Base-by-base conservation (phyloP, 352 stramenopile species). In the Globisporangium sylvaticum region DNA sequence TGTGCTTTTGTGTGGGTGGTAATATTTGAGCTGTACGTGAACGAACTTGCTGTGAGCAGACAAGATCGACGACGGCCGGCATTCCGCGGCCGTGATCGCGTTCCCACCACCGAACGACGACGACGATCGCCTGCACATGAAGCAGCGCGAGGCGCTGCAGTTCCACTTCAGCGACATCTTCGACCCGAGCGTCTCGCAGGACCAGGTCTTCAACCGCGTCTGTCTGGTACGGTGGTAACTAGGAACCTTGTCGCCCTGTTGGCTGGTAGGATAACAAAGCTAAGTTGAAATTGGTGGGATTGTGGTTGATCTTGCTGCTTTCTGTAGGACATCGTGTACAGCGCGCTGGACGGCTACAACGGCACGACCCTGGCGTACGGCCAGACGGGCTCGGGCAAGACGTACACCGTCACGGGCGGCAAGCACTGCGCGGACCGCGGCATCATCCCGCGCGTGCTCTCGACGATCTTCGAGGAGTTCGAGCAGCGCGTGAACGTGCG, bases 361-460 rank as follows among this genome's bases (percentile, higher is more conserved):
- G 84, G 82, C 29, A 91, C 84, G 15, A 91, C 91, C 54, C 68
- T 92, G 0, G 81, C 81, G 15, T 92, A 92, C 60, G 82, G 84
- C 12, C 84, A 92, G 60, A 89, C 84, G 1, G 84, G 84, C 0
- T 89, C 79, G 0, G 84, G 84, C 7, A 92, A 92, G 62, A 93
- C 85, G 22, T 91, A 91, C 70, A 92, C 85, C 12, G 92, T 92
- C 63, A 92, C 83, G 0, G 85, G 85, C 31, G 83, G 92, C 18
- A 93, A 98, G 69, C 84, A 95, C 48, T 99, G 98, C 72, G 88
- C 91, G 5, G 92, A 99, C 68, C 80, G 96, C 25, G 96, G 96
- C 20, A 97, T 99, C 65, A 98, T 99, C 60, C 96, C 96, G 29
- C 80, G 96, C 29, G 84, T 94, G 20, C 85, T 99, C 31, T 97